Conservation (phyloP, 768 basidiomycete species). For the Termitomyces sp. region DNA sequence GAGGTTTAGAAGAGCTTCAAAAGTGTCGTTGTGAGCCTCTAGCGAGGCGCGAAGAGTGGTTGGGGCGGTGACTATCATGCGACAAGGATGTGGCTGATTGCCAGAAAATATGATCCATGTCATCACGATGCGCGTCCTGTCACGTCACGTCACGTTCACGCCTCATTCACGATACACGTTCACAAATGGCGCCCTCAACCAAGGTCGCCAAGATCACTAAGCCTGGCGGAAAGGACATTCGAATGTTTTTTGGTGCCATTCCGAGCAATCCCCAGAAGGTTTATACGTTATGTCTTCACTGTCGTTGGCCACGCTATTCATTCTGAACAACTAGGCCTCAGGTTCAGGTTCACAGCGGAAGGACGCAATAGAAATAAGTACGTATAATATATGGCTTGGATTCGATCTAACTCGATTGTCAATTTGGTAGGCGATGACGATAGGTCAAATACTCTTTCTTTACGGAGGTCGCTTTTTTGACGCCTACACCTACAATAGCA, state of each 20-base stretch:
- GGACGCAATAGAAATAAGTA: constrained; percentile 25
- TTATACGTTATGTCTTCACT: not conserved
- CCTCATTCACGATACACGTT: not conserved
- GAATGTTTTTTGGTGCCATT: constrained; percentile 31
- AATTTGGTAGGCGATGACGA: not conserved
- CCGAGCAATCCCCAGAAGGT: constrained; percentile 11
- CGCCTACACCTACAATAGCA: not conserved
- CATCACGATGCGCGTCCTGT: not conserved
- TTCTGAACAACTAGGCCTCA: constrained; percentile 5
- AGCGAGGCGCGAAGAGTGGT: constrained; percentile 55
- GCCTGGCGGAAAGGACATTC: constrained; percentile 29
- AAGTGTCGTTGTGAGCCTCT: constrained; percentile 80
- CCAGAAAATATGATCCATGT: not conserved
- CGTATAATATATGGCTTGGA: not conserved
- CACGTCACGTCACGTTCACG: constrained; percentile 4
- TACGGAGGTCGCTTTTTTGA: not conserved
- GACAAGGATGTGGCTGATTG: not conserved
- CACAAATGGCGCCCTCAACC: constrained; percentile 15
- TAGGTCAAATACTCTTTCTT: not conserved
- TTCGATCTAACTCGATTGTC: not conserved
- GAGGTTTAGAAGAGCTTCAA: constrained; percentile 76
- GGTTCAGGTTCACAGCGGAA: constrained; percentile 13
- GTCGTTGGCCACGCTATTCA: not conserved
- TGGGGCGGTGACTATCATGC: constrained; percentile 43
- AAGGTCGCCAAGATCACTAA: constrained; percentile 23